phyloP scores from a whole-genome alignment of 2,329 filamentous ascomycete species.

The Hymenoscyphus infarciens region DNA sequence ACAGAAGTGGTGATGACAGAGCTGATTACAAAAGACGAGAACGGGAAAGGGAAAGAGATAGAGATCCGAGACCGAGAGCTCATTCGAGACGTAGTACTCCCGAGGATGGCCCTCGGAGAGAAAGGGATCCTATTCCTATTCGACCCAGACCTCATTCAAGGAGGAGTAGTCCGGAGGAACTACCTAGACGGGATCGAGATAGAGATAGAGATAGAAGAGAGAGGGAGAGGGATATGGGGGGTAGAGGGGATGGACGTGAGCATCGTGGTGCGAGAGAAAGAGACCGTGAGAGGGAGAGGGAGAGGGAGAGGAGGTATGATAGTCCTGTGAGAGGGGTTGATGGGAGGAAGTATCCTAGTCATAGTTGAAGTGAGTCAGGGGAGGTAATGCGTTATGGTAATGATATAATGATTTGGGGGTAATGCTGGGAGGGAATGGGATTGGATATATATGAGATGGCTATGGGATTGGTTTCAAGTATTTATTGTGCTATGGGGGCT shows the following conservation, averaged over 20 bases:
- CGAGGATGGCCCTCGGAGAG: slow-evolving; percentile 17
- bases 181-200: slow-evolving; percentile 16
- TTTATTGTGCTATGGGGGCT: neutral
- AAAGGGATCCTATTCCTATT: slow-evolving; percentile 8
- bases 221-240: neutral
- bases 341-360: slow-evolving; percentile 32
- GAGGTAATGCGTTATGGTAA: neutral
- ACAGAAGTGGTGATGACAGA: slow-evolving; percentile 9
- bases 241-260: neutral
- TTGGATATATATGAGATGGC: neutral
- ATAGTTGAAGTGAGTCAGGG: neutral
- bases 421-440: neutral
- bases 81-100: slow-evolving; percentile 12
- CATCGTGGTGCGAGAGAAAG: neutral
- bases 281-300: slow-evolving; percentile 1
- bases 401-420: neutral
- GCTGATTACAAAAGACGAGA: slow-evolving; percentile 19
- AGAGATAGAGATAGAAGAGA: slow-evolving; percentile 16
- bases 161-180: slow-evolving; percentile 9
- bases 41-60: slow-evolving; percentile 16
- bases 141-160: slow-evolving; percentile 1
- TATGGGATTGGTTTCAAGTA: neutral
- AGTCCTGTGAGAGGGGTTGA: slow-evolving; percentile 32
- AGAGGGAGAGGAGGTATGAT: slow-evolving; percentile 16
- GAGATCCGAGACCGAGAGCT: slow-evolving; percentile 7